phyloP scores from a whole-genome alignment of 768 basidiomycete genomes.

The Lactarius deliciosus region DNA sequence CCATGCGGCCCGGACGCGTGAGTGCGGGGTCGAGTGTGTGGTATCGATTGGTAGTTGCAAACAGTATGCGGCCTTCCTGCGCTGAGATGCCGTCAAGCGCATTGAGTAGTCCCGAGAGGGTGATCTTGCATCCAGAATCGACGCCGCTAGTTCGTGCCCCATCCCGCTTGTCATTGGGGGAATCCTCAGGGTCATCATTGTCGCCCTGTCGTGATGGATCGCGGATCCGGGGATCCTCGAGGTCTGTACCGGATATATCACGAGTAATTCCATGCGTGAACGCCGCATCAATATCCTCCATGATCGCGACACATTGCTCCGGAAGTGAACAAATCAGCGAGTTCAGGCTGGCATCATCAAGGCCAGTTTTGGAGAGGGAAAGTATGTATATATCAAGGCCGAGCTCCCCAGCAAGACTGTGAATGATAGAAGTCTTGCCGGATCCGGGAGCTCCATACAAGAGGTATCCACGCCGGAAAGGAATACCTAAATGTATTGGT shows the following conservation, averaged over 20 bases:
- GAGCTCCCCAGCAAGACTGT: constrained; percentile 75
- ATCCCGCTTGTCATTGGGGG: constrained; percentile 19
- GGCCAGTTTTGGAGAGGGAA: constrained; percentile 57
- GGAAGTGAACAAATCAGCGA: constrained; percentile 63
- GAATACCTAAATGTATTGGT: constrained; percentile 44
- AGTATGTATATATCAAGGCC: constrained; percentile 72
- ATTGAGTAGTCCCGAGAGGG: constrained; percentile 72
- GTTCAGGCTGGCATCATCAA: constrained; percentile 62
- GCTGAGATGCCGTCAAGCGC: constrained; percentile 80
- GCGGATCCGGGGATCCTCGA: constrained; percentile 35
- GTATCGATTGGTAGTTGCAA: constrained; percentile 79
- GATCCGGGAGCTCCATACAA: constrained; percentile 74
- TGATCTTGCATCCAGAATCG: constrained; percentile 38
- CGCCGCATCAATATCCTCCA: constrained; percentile 85
- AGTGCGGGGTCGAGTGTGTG: constrained; percentile 68
- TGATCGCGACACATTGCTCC: constrained; percentile 69
- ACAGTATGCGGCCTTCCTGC: constrained; percentile 78
- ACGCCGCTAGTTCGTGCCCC: constrained; percentile 3
- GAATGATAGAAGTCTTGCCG: constrained; percentile 78
- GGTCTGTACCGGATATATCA: constrained; percentile 30
- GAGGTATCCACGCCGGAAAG: constrained; percentile 79
- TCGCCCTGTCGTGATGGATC: constrained; percentile 32
- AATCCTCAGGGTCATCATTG: constrained; percentile 5
- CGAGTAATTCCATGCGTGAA: constrained; percentile 50
- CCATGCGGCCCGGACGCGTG: constrained; percentile 77